A percentile compares a stretch with the other conserved stretches of the same genome.
phyloP scores from a whole-genome alignment of 1,139 yeast genomes.

The Debaryomyces coudertii region DNA sequence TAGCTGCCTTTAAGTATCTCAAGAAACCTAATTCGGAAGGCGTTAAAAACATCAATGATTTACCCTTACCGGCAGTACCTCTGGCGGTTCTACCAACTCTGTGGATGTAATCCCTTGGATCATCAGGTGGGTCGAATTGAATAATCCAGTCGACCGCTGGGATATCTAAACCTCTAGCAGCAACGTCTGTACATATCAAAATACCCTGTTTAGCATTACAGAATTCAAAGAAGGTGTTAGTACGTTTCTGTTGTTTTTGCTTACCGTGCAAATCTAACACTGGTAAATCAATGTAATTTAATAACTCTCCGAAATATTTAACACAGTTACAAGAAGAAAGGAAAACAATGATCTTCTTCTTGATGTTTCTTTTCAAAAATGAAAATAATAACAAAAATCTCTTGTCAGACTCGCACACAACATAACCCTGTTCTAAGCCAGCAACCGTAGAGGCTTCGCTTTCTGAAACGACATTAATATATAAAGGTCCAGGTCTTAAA shows the following conservation, averaged over 20 bases:
- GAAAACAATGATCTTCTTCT: constrained; percentile 92
- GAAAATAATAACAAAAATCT: constrained; percentile 88
- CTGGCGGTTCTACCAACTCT: constrained; percentile 99
- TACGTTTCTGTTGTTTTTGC: constrained; percentile 97
- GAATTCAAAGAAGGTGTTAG: constrained; percentile 96
- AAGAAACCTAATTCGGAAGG: constrained; percentile 94
- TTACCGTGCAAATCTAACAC: constrained; percentile 96
- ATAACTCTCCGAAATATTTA: constrained; percentile 89
- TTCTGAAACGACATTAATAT: constrained; percentile 90
- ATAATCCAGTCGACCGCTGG: constrained; percentile 98
- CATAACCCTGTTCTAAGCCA: constrained; percentile 97
- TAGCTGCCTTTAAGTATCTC: constrained; percentile 92
- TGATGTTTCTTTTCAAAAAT: constrained; percentile 85
- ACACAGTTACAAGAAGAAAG: constrained; percentile 96
- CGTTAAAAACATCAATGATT: constrained; percentile 89
- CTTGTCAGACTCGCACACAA: constrained; percentile 94
- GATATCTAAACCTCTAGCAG: constrained; percentile 96
- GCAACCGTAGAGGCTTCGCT: constrained; percentile 88
- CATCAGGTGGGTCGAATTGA: constrained; percentile 98
- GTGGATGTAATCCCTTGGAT: constrained; percentile 96
- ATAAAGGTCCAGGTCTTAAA: constrained; percentile 90
- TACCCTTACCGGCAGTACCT: constrained; percentile 90
- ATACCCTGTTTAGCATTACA: constrained; percentile 96
- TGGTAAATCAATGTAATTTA: constrained; percentile 94
- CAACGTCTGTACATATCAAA: constrained; percentile 93